Base-by-base conservation (phyloP, 2,329 filamentous ascomycete genomes). In the Helotiales sp. region DNA sequence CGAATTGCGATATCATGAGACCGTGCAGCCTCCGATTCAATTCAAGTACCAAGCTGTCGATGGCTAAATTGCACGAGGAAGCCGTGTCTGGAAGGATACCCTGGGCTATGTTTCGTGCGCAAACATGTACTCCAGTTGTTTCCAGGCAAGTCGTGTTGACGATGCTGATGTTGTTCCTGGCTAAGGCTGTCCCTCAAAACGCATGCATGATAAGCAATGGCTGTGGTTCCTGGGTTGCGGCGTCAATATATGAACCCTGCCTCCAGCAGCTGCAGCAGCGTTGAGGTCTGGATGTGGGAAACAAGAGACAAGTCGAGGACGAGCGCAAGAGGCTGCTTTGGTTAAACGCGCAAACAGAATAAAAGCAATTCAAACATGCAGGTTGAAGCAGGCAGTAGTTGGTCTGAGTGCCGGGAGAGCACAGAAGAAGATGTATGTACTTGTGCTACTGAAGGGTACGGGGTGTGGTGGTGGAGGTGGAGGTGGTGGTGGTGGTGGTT, bases 171-270 rank as follows among this genome's bases (percentile, higher is more conserved):
- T 60, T 72, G 71, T 76, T 76, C 75, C 76, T 77, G 75, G 76
- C 74, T 76, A 75, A 76, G 71, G 72, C 72, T 73, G 71, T 74
- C 70, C 63, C 70, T 77, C 74, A 76, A 72, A 68, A 73, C 75
- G 75, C 76, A 77, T 78, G 76, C 76, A 77, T 77, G 75, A 75
- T 77, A 76, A 78, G 73, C 73, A 74, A 26, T 30, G 30, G 32
- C 7, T 26, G 71, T 72, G 69, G 75, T 77, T 76, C 75, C 75
- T 76, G 73, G 69, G 54, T 69, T 37, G 30, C 54, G 30, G 54
- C 54, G 74, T 75, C 71, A 73, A 74, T 67, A 73, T 69, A 66
- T 65, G 68, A 74, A 76, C 74, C 73, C 71, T 74, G 74, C 69
- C 67, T 65, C 57, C 54, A 69, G 64, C 22, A 71, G 72, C 74